Base-by-base conservation (phyloP, 148 eudicot genomes). In the Gaultheria prostrata region DNA sequence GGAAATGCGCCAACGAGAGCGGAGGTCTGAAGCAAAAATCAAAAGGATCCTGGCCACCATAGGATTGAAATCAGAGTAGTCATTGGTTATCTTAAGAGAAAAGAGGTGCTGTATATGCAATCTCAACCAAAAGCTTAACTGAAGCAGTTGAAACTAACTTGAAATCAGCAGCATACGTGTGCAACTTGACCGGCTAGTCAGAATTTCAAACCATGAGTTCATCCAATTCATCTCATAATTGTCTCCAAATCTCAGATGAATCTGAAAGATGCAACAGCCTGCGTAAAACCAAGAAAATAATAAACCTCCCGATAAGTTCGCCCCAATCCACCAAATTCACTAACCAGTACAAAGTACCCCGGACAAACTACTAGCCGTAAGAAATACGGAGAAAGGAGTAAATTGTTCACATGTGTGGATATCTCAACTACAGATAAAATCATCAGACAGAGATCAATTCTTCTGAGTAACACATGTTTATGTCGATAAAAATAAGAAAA, bases 191-290 rank as follows among this genome's bases (percentile, higher is more conserved):
- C 35, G 1, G 45, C 49, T 67, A 61, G 28, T 63, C 75, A 56
- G 3, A 28, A 46, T 45, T 10, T 39, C 49, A 11, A 45, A 57
- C 39, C 53, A 57, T 53, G 35, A 67, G 33, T 3, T 14, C 14
- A 18, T 13, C 72, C 72, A 28, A 28, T 65, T 65, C 15, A 65
- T 26, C 71, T 33, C 15, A 39, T 56, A 67, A 80, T 21, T 80
- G 70, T 71, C 20, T 90, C 85, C 84, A 77, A 81, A 51, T 75
- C 10, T 93, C 86, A 91, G 82, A 77, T 86, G 10, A 95, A 90
- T 80, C 90, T 89, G 92, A 95, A 95, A 18, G 98, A 92, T 71
- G 89, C 87, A 21, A 95, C 93, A 83, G 89, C 95, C 98, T 95
- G 92, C 88, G 82, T 81, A 83, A 83, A 78, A 28, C 30, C 28